These are phyloP conservation scores for Murraya koenigii DNA, from an alignment of 345 rosid species.

Conservation along the genomic window DNA sequence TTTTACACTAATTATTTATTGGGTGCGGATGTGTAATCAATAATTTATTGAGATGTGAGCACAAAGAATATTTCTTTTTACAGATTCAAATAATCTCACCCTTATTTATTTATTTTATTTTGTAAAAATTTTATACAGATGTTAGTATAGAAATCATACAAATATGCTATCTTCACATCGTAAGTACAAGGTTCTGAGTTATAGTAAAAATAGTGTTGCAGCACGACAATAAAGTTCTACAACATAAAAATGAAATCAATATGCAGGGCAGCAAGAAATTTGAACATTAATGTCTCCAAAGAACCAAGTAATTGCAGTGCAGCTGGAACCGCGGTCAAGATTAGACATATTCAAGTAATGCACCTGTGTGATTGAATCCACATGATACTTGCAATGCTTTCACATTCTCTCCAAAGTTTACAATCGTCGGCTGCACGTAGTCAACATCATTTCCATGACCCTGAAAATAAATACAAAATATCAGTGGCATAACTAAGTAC, in stretches of 20 bases:
- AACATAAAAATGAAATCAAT: neutral
- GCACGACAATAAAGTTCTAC: too few relatives aligned
- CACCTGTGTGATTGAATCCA: conserved; percentile 90
- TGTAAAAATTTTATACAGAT: too few relatives aligned
- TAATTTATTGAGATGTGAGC: too few relatives aligned
- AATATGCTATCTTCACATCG: too few relatives aligned
- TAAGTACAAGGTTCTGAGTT: too few relatives aligned
- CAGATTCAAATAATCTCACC: too few relatives aligned
- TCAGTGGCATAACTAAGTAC: neutral
- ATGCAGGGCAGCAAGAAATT: neutral
- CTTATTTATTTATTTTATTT: too few relatives aligned
- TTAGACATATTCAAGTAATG: conserved; percentile 56
- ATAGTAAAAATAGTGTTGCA: too few relatives aligned
- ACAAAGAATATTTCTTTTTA: too few relatives aligned
- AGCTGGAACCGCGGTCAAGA: neutral
- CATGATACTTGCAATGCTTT: conserved; percentile 77
- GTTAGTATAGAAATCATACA: too few relatives aligned
- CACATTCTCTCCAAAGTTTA: conserved; percentile 45
- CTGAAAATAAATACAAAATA: conserved; percentile 25
- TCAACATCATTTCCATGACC: conserved; percentile 94
- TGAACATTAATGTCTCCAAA: neutral
- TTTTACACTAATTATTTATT: too few relatives aligned
- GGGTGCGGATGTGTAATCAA: too few relatives aligned
- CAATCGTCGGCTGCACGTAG: conserved; percentile 52
- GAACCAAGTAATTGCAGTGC: neutral